Conservation (phyloP, 139 green algal species). For the Picochlorum sp. region DNA sequence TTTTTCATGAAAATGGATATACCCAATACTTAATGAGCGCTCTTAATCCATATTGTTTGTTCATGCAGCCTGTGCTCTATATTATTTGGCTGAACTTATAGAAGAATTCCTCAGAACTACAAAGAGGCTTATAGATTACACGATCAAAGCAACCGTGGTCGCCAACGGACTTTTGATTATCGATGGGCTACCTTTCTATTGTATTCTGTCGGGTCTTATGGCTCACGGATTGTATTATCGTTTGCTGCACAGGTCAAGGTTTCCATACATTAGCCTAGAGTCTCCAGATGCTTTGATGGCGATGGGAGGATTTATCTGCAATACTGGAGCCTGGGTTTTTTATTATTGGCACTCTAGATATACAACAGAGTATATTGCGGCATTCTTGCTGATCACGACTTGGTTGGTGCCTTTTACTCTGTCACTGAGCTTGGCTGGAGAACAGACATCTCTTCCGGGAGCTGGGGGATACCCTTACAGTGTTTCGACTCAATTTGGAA, state of each 20-base stretch:
- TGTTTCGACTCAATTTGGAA: not conserved
- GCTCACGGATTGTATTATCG: constrained; percentile 24
- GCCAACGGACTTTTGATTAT: constrained; percentile 26
- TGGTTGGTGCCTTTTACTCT: constrained; percentile 30
- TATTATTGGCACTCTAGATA: constrained; percentile 25
- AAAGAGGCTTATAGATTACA: constrained; percentile 14
- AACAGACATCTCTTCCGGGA: constrained; percentile 25
- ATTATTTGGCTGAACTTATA: constrained; percentile 38
- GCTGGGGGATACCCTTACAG: constrained; percentile 1
- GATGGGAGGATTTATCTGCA: constrained; percentile 9
- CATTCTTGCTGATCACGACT: constrained; percentile 33
- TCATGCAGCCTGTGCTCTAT: constrained; percentile 31
- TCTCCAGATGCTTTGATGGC: constrained; percentile 10
- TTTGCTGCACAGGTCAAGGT: constrained; percentile 13
- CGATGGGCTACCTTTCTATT: constrained; percentile 21
- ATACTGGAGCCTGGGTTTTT: constrained; percentile 11
- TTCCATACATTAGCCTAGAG: constrained; percentile 22
- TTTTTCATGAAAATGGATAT: too few relatives aligned
- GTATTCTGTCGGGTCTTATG: constrained; percentile 4
- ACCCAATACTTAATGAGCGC: too few relatives aligned
- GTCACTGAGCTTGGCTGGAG: constrained; percentile 30
- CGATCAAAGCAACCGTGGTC: constrained; percentile 18
- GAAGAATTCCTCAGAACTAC: constrained; percentile 32
- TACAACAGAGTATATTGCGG: constrained; percentile 33
- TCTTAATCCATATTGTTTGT: not conserved